These are phyloP conservation scores for Pouteria campechiana DNA, from an alignment of 179 eudicot species.

Conservation along the genomic window DNA sequence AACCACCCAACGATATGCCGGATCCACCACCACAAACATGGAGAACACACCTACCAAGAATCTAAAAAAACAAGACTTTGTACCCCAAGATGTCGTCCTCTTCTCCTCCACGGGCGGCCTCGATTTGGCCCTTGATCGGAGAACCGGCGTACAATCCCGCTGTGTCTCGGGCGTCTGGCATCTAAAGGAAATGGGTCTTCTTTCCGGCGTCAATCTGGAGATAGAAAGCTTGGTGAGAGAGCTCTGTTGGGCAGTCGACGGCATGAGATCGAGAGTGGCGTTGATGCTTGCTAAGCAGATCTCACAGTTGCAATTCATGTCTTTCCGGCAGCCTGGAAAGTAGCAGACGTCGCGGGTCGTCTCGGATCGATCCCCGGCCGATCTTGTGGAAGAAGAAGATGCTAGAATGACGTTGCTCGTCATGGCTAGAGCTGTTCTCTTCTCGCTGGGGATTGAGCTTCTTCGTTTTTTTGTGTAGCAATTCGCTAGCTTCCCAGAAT, in stretches of 20 bases:
- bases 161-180: conserved; percentile 27
- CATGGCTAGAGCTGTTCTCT: not conserved
- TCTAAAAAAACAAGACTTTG: conserved; percentile 13
- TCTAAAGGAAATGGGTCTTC: conserved; percentile 23
- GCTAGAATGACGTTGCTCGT: conserved; percentile 14
- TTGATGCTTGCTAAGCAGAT: conserved; percentile 66
- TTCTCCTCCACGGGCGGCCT: conserved; percentile 5
- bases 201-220: conserved; percentile 9
- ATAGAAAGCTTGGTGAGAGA: conserved; percentile 26
- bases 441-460: not conserved
- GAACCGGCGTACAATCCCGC: not conserved
- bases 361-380: conserved; percentile 12
- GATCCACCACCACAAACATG: conserved; percentile 24
- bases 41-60: conserved; percentile 21
- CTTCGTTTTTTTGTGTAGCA: not conserved
- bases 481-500: no score
- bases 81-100: conserved; percentile 16
- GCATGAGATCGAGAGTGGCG: conserved; percentile 67
- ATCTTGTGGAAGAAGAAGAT: conserved; percentile 20
- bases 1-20: conserved; percentile 33
- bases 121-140: conserved; percentile 12
- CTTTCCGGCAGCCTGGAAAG: conserved; percentile 57
- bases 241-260: conserved; percentile 27
- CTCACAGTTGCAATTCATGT: conserved; percentile 57
- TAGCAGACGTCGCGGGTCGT: conserved; percentile 30